These are phyloP conservation scores for Excoecaria cochinchinensis DNA, from an alignment of 345 rosid species.

Conservation along the genomic window DNA sequence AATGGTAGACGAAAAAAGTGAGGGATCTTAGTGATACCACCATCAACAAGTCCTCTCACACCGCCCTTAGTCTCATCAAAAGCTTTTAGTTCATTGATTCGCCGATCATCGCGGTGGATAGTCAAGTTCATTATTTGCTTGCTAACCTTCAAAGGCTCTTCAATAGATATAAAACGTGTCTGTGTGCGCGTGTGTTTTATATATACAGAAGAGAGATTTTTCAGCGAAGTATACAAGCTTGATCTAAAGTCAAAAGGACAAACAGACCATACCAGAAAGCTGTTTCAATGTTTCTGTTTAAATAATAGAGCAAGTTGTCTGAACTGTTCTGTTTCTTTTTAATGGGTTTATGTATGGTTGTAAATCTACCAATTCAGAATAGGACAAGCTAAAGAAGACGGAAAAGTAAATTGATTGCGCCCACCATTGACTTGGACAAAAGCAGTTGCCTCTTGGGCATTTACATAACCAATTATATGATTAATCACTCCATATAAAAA, in stretches of 20 bases:
- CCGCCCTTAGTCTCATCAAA: slow-evolving; percentile 17
- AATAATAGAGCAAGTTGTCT: not conserved
- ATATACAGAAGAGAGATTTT: too few species aligned
- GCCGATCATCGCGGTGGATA: not conserved
- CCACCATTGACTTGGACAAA: not conserved
- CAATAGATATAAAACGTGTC: too few species aligned
- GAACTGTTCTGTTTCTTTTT: not conserved
- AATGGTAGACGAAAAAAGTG: not conserved
- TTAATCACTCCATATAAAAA: too few species aligned
- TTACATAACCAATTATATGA: too few species aligned
- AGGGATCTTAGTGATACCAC: slow-evolving; percentile 8
- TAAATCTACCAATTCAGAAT: not conserved
- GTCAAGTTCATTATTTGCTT: too few species aligned
- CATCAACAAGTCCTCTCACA: slow-evolving; percentile 17
- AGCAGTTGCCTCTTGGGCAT: not conserved
- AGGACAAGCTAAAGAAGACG: not conserved
- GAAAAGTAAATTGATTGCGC: not conserved
- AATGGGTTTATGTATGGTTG: not conserved
- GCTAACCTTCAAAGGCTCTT: too few species aligned
- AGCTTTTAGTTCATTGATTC: slow-evolving; percentile 5
- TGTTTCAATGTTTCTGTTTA: not conserved
- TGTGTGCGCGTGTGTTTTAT: too few species aligned
- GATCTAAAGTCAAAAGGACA: not conserved
- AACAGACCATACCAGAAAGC: not conserved
- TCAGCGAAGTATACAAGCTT: not conserved